These are phyloP conservation scores for Leptographium procerum DNA, from an alignment of 2,329 filamentous ascomycete species.

Conservation along the genomic window DNA sequence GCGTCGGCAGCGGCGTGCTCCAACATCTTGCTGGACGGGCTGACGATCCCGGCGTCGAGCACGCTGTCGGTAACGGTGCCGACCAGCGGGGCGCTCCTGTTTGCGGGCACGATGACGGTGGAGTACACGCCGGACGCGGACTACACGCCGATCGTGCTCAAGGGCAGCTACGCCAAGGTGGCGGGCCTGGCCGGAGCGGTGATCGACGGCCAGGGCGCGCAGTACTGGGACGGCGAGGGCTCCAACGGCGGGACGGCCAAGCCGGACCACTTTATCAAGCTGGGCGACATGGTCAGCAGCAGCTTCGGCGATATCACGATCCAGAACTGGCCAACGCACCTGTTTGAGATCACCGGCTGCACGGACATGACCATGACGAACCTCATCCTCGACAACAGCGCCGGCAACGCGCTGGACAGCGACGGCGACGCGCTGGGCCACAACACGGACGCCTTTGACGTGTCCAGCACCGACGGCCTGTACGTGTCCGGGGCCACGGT, in stretches of 20 bases:
- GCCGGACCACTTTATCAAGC: conserved; percentile 47
- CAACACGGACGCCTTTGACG: conserved; percentile 50
- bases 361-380: conserved; percentile 22
- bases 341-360: conserved; percentile 25
- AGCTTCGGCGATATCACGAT: conserved; percentile 30
- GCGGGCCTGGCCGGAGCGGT: conserved; percentile 1
- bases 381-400: conserved; percentile 27
- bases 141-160: conserved; percentile 2
- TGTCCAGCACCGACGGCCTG: conserved; percentile 35
- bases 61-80: neutral
- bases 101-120: conserved; percentile 1
- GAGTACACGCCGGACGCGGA: conserved; percentile 1
- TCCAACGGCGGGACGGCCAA: conserved; percentile 48
- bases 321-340: conserved; percentile 29
- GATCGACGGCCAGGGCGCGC: conserved; percentile 2
- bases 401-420: conserved; percentile 22
- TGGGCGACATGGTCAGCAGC: conserved; percentile 37
- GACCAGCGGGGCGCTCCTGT: neutral
- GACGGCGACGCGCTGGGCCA: conserved; percentile 23
- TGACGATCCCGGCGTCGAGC: neutral
- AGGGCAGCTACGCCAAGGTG: conserved; percentile 1
- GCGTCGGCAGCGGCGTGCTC: neutral
- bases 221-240: conserved; percentile 46
- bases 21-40: neutral
- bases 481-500: conserved; percentile 39